Evolutionary conservation across 345 rosid species (phyloP), one percentile per base, ranked within the genome.

Genomic region (Combretum micranthum): DNA sequence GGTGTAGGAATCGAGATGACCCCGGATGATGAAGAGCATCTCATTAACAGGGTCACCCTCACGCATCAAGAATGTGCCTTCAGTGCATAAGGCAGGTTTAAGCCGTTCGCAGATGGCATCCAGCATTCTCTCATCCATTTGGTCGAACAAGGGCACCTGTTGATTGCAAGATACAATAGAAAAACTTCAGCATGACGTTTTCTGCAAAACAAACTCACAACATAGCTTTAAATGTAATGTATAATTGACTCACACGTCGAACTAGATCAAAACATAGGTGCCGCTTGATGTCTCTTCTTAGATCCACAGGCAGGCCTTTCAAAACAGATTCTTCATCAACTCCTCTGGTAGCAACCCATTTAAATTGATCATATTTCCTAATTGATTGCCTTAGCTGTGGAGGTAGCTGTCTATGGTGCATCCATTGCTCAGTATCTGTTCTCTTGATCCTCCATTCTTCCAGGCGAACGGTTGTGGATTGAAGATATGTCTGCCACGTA

Each of bases 401-500:
- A 42, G 98, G 96, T 4, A 92, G 86, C 67, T 88, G 93, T 67
- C 98, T 75, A 66, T 92, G 98, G 22, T 45, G 85, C 95, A 92
- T 92, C 98, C 98, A 92, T 65, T 92, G 86, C 55, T 92, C 96
- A 32, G 90, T 80, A 67, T 88, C 98, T 12, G 90, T 86, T 73
- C 96, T 84, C 77, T 64, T 78, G 72, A 86, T 86, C 66, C 96
- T 88, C 96, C 98, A 88, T 44, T 92, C 88, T 74, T 88, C 96
- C 37, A 92, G 73, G 14, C 88, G 81, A 32, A 86, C 73, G 0
- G 95, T 92, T 0, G 93, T 88, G 0, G 95, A 84, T 61, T 88
- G 93, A 20, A 92, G 69, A 64, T 86, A 88, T 15, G 84, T 88
- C 93, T 92, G 87, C 78, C 23, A 63, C 22, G n/a, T 17, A 45